Conservation (phyloP, 345 rosid genomes). For the Abelmoschus esculentus region DNA sequence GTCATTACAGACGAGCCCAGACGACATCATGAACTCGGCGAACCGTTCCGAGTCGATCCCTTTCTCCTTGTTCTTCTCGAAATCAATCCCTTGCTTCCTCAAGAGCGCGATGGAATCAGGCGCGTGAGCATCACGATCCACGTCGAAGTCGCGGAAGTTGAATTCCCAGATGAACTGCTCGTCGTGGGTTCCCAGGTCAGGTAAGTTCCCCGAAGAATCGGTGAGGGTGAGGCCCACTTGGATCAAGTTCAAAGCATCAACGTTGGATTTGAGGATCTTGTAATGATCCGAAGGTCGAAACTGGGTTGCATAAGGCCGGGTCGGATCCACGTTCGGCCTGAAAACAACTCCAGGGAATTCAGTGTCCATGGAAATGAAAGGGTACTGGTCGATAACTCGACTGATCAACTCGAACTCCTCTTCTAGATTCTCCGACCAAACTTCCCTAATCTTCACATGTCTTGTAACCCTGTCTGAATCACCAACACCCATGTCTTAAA, state of each 20-base stretch:
- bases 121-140: constrained; percentile 59
- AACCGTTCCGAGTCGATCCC: constrained; percentile 58
- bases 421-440: no score
- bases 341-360: constrained; percentile 76
- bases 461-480: no score
- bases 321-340: constrained; percentile 21
- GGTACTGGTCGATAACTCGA: constrained; percentile 17
- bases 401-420: no score
- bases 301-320: constrained; percentile 15
- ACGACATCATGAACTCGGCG: constrained; percentile 78
- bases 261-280: constrained; percentile 61
- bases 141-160: constrained; percentile 68
- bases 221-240: constrained; percentile 80
- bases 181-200: constrained; percentile 35
- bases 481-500: no score
- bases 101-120: constrained; percentile 73
- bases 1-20: constrained; percentile 69
- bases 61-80: constrained; percentile 41
- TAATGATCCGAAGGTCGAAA: constrained; percentile 49
- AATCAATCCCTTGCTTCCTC: constrained; percentile 73
- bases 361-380: constrained; percentile 77
- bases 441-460: no score
- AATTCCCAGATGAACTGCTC: constrained; percentile 70
- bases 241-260: constrained; percentile 63
- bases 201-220: constrained; percentile 48